Conservation (phyloP, 345 rosid genomes). For the Garcia nutans region DNA sequence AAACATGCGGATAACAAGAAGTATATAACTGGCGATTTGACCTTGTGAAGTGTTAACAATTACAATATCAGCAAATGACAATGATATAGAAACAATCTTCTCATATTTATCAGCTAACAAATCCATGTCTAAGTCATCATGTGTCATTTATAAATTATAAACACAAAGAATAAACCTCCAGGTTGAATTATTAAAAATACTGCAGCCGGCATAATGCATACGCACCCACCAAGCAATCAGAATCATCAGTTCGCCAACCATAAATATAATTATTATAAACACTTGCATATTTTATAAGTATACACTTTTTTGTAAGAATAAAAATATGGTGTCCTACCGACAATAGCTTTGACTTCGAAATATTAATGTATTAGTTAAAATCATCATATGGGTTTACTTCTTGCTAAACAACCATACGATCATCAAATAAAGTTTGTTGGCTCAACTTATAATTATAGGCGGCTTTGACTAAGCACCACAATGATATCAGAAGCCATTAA, state of each 20-base stretch:
- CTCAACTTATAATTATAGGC: neutral
- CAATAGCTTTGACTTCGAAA: slow-evolving; percentile 12
- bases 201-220: slow-evolving; percentile 5
- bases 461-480: neutral
- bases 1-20: neutral
- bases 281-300: neutral
- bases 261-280: neutral
- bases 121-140: neutral
- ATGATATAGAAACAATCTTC: slow-evolving; percentile 2
- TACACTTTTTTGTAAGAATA: neutral
- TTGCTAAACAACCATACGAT: neutral
- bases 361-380: neutral
- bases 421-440: neutral
- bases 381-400: neutral
- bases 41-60: neutral
- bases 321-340: neutral
- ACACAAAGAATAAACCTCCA: neutral
- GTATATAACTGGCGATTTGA: neutral
- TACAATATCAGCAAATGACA: neutral
- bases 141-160: neutral
- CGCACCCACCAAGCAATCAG: slow-evolving; percentile 4
- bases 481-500: neutral
- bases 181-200: neutral
- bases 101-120: neutral
- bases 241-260: neutral